Conservation (phyloP, 306 rosid genomes). For the Astragalus glycyphyllos region DNA sequence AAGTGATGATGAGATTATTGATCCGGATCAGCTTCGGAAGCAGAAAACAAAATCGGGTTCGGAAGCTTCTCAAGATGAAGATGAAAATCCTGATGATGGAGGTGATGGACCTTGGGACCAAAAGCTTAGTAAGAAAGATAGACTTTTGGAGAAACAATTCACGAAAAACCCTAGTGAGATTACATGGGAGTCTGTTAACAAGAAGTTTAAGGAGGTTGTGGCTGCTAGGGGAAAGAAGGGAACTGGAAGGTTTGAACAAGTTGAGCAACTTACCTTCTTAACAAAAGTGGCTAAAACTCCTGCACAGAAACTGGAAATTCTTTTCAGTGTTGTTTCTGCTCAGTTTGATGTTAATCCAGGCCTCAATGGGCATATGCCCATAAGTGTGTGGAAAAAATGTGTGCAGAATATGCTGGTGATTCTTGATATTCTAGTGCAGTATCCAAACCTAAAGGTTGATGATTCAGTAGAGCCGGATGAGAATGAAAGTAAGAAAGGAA, state of each 20-base stretch:
- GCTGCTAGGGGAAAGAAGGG: conserved; percentile 97
- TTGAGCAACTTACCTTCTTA: conserved; percentile 93
- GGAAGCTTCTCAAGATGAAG: conserved; percentile 56
- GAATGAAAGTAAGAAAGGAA: conserved; percentile 83
- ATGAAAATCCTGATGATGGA: conserved; percentile 43
- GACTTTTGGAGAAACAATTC: conserved; percentile 81
- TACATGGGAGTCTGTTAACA: conserved; percentile 90
- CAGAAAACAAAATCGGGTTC: conserved; percentile 50
- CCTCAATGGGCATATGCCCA: conserved; percentile 90
- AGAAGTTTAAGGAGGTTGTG: conserved; percentile 93
- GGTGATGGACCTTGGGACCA: conserved; percentile 68
- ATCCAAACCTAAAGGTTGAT: conserved; percentile 82
- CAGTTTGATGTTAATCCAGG: conserved; percentile 96
- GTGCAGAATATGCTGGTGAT: conserved; percentile 79
- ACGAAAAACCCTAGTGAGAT: conserved; percentile 95
- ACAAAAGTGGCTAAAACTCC: conserved; percentile 96
- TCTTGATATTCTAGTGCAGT: conserved; percentile 78
- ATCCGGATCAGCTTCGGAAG: conserved; percentile 67
- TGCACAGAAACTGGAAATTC: conserved; percentile 90
- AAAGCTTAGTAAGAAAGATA: conserved; percentile 75
- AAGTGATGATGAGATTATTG: conserved; percentile 62
- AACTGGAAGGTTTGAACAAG: conserved; percentile 97
- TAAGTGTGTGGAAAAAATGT: conserved; percentile 88
- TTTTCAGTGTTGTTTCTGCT: conserved; percentile 83
- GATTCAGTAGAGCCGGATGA: conserved; percentile 83